A percentile compares a stretch with the other conserved stretches of the same genome.
Evolutionary conservation across 768 basidiomycete genomes (phyloP).

Genomic region (Cyathus striatus): DNA sequence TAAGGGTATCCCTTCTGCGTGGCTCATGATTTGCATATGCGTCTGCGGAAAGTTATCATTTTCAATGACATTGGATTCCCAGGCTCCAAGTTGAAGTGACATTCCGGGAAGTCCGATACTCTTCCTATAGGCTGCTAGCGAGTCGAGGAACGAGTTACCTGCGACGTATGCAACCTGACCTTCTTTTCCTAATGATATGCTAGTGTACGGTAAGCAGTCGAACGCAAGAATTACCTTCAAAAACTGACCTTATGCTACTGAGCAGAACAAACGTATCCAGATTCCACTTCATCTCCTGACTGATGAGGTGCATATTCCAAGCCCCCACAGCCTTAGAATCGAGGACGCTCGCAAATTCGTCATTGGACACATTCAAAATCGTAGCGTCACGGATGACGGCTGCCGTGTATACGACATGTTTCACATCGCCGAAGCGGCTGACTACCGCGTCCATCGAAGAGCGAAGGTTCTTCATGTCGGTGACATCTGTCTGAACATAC

Average conservation of each 20-base stretch:
- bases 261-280: slow-evolving; percentile 24
- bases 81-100: slow-evolving; percentile 14
- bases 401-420: slow-evolving; percentile 23
- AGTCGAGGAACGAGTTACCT: slow-evolving; percentile 14
- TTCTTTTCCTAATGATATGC: slow-evolving; percentile 13
- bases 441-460: slow-evolving; percentile 14
- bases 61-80: slow-evolving; percentile 13
- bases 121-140: slow-evolving; percentile 9
- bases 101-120: slow-evolving; percentile 8
- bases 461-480: slow-evolving; percentile 14
- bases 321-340: slow-evolving; percentile 22
- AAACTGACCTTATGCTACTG: slow-evolving; percentile 23
- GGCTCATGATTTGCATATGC: slow-evolving; percentile 7
- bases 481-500: slow-evolving; percentile 22
- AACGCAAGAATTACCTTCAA: background rate
- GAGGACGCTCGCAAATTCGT: slow-evolving; percentile 18
- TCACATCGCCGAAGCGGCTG: slow-evolving; percentile 12
- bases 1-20: slow-evolving; percentile 15
- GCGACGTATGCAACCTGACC: slow-evolving; percentile 15
- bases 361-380: slow-evolving; percentile 13
- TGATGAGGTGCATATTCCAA: slow-evolving; percentile 24
- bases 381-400: slow-evolving; percentile 19
- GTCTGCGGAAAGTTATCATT: slow-evolving; percentile 4
- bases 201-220: slow-evolving; percentile 1
- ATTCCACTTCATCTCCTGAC: slow-evolving; percentile 16